These are phyloP conservation scores for Tephrocybe sp. DNA, from an alignment of 768 basidiomycete genomes.

Conservation along the genomic window DNA sequence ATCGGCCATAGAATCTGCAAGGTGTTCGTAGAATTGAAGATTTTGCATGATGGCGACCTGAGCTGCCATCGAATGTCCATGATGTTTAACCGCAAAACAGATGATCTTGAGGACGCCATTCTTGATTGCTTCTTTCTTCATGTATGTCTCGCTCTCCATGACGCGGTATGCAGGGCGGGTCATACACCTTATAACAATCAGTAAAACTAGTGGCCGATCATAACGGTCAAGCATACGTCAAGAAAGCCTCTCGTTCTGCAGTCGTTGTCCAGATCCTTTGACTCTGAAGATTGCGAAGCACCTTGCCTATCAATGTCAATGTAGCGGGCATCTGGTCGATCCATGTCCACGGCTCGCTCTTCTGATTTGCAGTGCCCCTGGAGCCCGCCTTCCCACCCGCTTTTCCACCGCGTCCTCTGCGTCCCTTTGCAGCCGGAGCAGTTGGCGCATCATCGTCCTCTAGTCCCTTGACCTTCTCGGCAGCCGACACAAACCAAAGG, in stretches of 20 bases:
- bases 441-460: slow-evolving; percentile 38
- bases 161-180: slow-evolving; percentile 86
- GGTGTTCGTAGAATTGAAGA: slow-evolving; percentile 91
- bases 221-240: slow-evolving; percentile 54
- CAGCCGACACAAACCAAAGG: slow-evolving; percentile 84
- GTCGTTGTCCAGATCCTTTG: slow-evolving; percentile 90
- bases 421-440: slow-evolving; percentile 42
- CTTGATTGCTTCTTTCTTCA: slow-evolving; percentile 75
- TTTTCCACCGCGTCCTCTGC: slow-evolving; percentile 62
- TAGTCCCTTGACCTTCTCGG: slow-evolving; percentile 68
- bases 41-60: slow-evolving; percentile 91
- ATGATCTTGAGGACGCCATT: slow-evolving; percentile 83
- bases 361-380: slow-evolving; percentile 40
- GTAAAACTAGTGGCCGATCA: not conserved
- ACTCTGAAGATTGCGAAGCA: slow-evolving; percentile 59
- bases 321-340: slow-evolving; percentile 67
- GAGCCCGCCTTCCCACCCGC: slow-evolving; percentile 31
- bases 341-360: slow-evolving; percentile 70
- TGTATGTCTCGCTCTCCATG: slow-evolving; percentile 81
- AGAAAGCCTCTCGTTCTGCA: slow-evolving; percentile 81
- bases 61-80: slow-evolving; percentile 77
- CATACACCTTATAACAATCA: slow-evolving; percentile 61
- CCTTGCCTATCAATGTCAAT: slow-evolving; percentile 68
- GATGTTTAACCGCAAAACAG: slow-evolving; percentile 88
- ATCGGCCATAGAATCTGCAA: slow-evolving; percentile 93